A percentile compares a stretch with the other conserved stretches of the same genome.
Evolutionary conservation across 1,284 basidiomycete species (phyloP).

Genomic region (Boletus subluridellus): DNA sequence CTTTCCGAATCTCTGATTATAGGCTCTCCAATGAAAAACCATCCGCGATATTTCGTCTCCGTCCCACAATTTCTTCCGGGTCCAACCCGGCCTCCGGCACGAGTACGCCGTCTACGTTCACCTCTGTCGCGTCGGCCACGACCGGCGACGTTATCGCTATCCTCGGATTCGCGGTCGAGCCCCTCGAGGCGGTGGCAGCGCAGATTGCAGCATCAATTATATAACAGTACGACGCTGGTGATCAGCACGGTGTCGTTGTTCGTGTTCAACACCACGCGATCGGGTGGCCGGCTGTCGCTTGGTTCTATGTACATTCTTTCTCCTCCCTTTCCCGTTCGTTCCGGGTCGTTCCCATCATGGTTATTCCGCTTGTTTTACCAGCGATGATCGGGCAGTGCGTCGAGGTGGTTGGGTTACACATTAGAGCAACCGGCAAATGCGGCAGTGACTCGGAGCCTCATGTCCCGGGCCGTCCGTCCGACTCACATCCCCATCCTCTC

Average conservation of each 20-base stretch:
- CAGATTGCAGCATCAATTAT: slow-evolving; percentile 41
- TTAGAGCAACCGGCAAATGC: no score
- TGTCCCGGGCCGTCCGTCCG: no score
- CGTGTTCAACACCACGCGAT: no score
- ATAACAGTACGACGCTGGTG: no score
- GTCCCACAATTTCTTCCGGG: slow-evolving; percentile 57
- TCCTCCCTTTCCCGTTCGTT: no score
- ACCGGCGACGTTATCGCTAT: slow-evolving; percentile 57
- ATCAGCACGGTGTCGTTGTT: slow-evolving; percentile 48
- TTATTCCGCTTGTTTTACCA: no score
- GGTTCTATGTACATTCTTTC: slow-evolving; percentile 34
- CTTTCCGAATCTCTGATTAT: background rate
- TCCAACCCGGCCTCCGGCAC: slow-evolving; percentile 45
- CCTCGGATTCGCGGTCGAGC: slow-evolving; percentile 70
- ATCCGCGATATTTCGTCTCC: slow-evolving; percentile 86
- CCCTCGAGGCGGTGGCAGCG: slow-evolving; percentile 53
- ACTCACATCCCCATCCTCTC: no score
- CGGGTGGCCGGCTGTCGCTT: no score
- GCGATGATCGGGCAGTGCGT: no score
- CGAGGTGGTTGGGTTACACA: no score
- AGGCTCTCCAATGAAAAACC: slow-evolving; percentile 91
- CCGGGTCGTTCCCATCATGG: no score
- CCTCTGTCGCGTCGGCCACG: slow-evolving; percentile 36
- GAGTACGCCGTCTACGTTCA: slow-evolving; percentile 54
- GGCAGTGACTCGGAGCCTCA: no score